phyloP scores from a whole-genome alignment of 2,329 filamentous ascomycete species.

The Pseudogymnoascus sp. region DNA sequence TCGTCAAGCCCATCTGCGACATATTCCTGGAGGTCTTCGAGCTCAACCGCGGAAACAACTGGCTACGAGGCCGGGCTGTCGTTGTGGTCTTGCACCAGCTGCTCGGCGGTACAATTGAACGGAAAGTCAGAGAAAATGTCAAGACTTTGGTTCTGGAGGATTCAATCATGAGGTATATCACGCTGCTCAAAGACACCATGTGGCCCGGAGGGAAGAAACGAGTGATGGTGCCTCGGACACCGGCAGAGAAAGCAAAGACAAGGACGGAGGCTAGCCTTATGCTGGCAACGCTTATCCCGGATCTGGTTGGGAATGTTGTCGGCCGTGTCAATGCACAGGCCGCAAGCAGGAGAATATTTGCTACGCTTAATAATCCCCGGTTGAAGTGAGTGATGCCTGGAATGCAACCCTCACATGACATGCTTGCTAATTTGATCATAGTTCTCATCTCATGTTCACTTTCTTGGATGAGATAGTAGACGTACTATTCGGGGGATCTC shows the following conservation, averaged over 20 bases:
- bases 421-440: conserved; percentile 14
- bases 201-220: conserved; percentile 66
- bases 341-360: conserved; percentile 81
- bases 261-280: conserved; percentile 82
- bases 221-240: conserved; percentile 49
- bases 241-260: conserved; percentile 68
- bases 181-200: conserved; percentile 64
- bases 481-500: conserved; percentile 27
- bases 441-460: conserved; percentile 31
- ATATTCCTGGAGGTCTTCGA: conserved; percentile 95
- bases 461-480: conserved; percentile 31
- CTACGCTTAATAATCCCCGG: conserved; percentile 81
- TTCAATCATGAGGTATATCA: conserved; percentile 67
- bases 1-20: conserved; percentile 97
- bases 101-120: conserved; percentile 89
- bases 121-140: conserved; percentile 83
- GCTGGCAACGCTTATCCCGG: conserved; percentile 81
- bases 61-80: conserved; percentile 89
- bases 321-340: conserved; percentile 85
- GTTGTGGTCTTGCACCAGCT: conserved; percentile 95
- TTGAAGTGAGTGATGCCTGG: conserved; percentile 61
- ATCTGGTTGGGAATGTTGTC: conserved; percentile 87
- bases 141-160: conserved; percentile 69
- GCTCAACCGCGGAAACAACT: conserved; percentile 90
- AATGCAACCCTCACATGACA: conserved; percentile 8